Evolutionary conservation across 805 yeast species (phyloP), one percentile per base, ranked within the genome.

Genomic region (Ogataea degrootiae): DNA sequence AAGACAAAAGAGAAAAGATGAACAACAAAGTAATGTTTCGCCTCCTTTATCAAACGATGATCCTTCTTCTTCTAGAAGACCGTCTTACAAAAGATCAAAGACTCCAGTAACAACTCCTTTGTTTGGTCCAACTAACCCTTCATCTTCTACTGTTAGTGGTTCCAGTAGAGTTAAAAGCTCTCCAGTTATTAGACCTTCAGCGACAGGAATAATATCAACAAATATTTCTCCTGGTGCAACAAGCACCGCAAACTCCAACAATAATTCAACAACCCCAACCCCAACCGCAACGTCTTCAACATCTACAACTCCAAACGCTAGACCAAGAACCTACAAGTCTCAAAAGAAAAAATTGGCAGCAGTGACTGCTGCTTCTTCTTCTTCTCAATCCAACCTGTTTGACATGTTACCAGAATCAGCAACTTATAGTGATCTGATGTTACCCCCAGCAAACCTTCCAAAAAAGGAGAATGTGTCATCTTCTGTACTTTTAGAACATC

Each of bases 31-130:
- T 29, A 40, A 41, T 37, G 46, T 49, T 15, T 49, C 59, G 0
- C 52, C 64, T 12, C 55, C 63, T 4, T 51, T 61, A 12, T 58
- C 55, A 12, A 62, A 56, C 29, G 52, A 52, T 2, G 54, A 57
- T 9, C 34, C 49, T 21, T 44, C 41, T 8, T 38, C 49, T 21
- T 47, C 43, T 12, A 48, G 57, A 26, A 49, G 56, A 39, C 35
- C 54, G 43, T 66, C 52, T 35, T 61, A 52, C 53, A 64, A 59
- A 51, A 62, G 65, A 47, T 62, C 74, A 5, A 71, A 67, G 48
- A 70, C 74, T 2, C 73, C 75, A 1, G 67, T 65, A 1, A 58
- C 66, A 45, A 70, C 74, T 0, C 75, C 75, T 14, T 58, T 63
- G 5, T 65, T 71, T 43, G 66, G 67, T 1, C 71, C 75, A n/a